Percentiles rank a stretch among this genome's conserved stretches.
phyloP scores from a whole-genome alignment of 2,329 filamentous ascomycete species.

The Colletotrichum somersetense region DNA sequence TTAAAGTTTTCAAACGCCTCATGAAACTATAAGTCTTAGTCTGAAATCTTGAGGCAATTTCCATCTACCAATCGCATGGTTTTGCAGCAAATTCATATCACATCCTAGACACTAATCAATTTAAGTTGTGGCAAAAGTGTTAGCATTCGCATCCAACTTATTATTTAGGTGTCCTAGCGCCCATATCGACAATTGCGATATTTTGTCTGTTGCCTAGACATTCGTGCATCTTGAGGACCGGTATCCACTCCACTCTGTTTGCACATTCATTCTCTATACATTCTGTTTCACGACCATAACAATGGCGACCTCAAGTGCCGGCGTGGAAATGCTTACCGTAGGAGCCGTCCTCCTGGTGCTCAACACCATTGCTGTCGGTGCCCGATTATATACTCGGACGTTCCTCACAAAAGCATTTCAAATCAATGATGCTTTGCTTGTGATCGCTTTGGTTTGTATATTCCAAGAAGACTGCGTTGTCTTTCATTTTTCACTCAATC shows the following conservation, averaged over 20 bases:
- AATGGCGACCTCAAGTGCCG: conserved; percentile 14
- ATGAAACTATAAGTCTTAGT: conserved; percentile 17
- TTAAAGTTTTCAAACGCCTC: conserved; percentile 21
- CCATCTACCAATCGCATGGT: background rate
- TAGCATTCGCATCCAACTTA: too few relatives aligned
- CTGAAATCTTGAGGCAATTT: too few relatives aligned
- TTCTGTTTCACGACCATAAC: background rate
- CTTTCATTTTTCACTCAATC: background rate
- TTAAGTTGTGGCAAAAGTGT: too few relatives aligned
- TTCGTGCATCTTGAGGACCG: background rate
- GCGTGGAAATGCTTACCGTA: conserved; percentile 16
- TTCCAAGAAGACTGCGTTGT: too few relatives aligned
- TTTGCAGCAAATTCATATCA: background rate
- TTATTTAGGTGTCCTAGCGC: background rate
- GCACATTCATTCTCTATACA: background rate
- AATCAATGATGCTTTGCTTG: conserved; percentile 15
- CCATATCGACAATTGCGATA: background rate
- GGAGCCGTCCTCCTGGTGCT: conserved; percentile 22
- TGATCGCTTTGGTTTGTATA: conserved; percentile 20
- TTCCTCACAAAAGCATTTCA: conserved; percentile 5
- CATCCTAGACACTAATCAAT: background rate
- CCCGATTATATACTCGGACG: conserved; percentile 28
- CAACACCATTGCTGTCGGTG: conserved; percentile 31
- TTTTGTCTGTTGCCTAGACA: background rate
- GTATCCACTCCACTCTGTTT: background rate